These are phyloP conservation scores for Xylaria longipes DNA, from an alignment of 495 filamentous ascomycete genomes.

Conservation along the genomic window DNA sequence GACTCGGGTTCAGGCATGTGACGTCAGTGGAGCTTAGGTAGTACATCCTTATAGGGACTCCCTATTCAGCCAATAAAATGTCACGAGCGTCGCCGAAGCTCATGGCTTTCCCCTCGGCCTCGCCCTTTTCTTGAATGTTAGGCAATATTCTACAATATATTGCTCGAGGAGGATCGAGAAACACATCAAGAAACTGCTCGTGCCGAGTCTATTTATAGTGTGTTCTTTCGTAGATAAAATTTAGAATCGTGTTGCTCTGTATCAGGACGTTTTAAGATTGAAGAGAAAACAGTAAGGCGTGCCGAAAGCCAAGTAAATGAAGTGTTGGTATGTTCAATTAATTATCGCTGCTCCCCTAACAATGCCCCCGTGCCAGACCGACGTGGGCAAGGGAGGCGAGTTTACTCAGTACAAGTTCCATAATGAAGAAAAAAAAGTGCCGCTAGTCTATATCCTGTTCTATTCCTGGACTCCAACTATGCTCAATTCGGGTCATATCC, in stretches of 20 bases:
- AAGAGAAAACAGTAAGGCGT: neutral
- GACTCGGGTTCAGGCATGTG: neutral
- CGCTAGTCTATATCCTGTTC: constrained; percentile 7
- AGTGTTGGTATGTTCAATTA: neutral
- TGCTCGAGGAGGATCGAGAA: neutral
- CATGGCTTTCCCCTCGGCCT: neutral
- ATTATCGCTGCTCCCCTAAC: neutral
- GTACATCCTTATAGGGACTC: neutral
- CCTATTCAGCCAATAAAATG: neutral
- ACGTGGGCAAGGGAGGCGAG: neutral
- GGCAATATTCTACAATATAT: neutral
- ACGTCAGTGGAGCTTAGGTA: constrained; percentile 4
- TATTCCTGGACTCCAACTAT: neutral
- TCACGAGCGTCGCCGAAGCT: neutral
- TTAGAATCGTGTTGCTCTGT: neutral
- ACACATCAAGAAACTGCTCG: neutral
- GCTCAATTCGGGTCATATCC: neutral
- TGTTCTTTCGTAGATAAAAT: neutral
- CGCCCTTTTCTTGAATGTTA: neutral
- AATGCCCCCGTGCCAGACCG: neutral
- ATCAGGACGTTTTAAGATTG: neutral
- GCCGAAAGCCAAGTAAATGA: neutral
- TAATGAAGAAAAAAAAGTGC: constrained; percentile 1
- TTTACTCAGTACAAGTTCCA: neutral
- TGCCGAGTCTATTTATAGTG: neutral